Base-by-base conservation (phyloP, 225 moss, liverwort and hornwort genomes). In the Pleurozium schreberi region DNA sequence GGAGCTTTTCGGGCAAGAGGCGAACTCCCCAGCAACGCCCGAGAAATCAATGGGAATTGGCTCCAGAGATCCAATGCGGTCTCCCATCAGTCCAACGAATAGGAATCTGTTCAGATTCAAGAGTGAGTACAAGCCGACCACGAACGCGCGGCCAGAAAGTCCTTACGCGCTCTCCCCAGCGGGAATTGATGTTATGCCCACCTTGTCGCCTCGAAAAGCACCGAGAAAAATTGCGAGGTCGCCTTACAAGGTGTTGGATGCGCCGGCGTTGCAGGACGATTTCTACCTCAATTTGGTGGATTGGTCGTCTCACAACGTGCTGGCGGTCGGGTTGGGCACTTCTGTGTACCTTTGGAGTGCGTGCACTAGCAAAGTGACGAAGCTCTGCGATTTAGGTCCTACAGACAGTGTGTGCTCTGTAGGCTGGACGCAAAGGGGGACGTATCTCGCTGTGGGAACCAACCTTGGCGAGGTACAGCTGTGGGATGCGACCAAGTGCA, bases 291-390 rank as follows among this genome's bases (percentile, higher is more conserved):
- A 99, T 91, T 88, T 99, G 87, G 98, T 99, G 84, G 98, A 99
- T 88, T 99, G 98, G 98, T 99, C 98, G 30, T 97, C 98, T 47
- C 98, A 96, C 84, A 99, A 99, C 89, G 98, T 99, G 52, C 90
- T 99, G 53, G 98, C 98, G 40, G 97, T 99, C 13, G 98, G 98
- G 76, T 88, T 99, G 89, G 97, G 98, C 62, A 97, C 97, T 68
- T 99, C 97, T 90, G 98, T 99, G 23, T 99, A 99, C 80, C 94
- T 99, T 34, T 99, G 97, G 98, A 99, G 96, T 83, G 98, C 98
- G 55, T 96, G 95, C 92, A 99, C 96, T 21, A 97, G 97, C 92
- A 97, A 99, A 93, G 98, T 98, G 78, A 99, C 98, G 52, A 97
- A 99, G 87, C 93, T 99, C 36, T 99, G 98, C 89, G 96, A 99